Evolutionary conservation across 768 basidiomycete genomes (phyloP), one percentile per base, ranked within the genome.

Genomic region (Psilocybe cyanescens): DNA sequence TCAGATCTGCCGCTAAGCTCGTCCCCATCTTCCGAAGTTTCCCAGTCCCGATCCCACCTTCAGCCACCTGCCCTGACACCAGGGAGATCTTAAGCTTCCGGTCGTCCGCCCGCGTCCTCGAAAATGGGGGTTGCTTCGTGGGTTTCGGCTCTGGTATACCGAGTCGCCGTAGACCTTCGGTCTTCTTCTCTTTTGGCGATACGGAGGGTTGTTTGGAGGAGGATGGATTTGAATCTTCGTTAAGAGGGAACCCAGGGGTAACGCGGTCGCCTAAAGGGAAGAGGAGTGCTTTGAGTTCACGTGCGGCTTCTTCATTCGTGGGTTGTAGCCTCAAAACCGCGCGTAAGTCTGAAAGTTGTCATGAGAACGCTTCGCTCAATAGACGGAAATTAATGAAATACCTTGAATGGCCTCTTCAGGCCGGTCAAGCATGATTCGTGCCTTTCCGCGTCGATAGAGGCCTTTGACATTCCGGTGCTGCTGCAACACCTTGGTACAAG

Each of bases 401-500:
- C 88, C 88, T 77, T 82, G 81, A 37, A 86, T 80, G 2, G 90
- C 89, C 9, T 86, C 89, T 17, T 85, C 81, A 1, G 72, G 71
- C 41, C 77, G 78, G 3, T 81, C 82, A 46, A 86, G 78, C 83
- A 89, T 88, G 64, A 79, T 82, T 47, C 87, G 78, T 0, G 90
- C 89, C 46, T 84, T 85, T 1, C 88, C 89, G 14, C 90, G 83
- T 19, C 90, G 82, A 71, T 83, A 92, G 61, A 87, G 81, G 0
- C 86, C 90, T 65, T 92, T 92, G 57, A 83, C 83, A 58, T 86
- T 89, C 35, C 79, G 78, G 67, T 90, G 89, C 62, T 90, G 89
- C 30, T 76, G 67, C 16, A 92, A 75, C 0, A 89, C 88, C 60
- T 79, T 75, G 2, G 87, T 84, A 65, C 90, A 92, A 1, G 89